Evolutionary conservation across 2,329 filamentous ascomycete genomes (phyloP).

Genomic region (Zymoseptoria brevis): DNA sequence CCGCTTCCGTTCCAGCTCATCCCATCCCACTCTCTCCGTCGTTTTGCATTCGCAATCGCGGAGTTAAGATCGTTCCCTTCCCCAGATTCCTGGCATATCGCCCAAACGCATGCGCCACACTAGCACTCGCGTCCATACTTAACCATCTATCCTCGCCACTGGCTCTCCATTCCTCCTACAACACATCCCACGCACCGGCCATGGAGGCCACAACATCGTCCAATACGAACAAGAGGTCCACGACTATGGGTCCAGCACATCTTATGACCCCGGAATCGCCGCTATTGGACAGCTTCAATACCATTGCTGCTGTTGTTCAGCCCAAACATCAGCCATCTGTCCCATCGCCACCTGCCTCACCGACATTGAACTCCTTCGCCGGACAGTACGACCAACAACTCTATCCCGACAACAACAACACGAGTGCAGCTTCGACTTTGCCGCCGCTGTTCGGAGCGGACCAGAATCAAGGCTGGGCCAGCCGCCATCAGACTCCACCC

Average conservation of each 20-base stretch:
- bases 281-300: slow-evolving; percentile 14
- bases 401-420: slow-evolving; percentile 11
- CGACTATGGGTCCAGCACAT: slow-evolving; percentile 7
- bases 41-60: background rate
- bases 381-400: slow-evolving; percentile 14
- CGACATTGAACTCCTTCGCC: slow-evolving; percentile 10
- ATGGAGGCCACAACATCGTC: slow-evolving; percentile 11
- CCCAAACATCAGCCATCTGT: slow-evolving; percentile 6
- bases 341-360: slow-evolving; percentile 18
- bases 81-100: background rate
- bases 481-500: slow-evolving; percentile 2
- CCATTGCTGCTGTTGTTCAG: background rate
- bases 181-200: slow-evolving; percentile 2
- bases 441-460: slow-evolving; percentile 3
- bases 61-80: background rate
- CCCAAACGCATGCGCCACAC: background rate
- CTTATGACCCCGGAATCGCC: slow-evolving; percentile 18
- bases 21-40: background rate
- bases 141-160: background rate
- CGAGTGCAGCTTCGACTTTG: background rate
- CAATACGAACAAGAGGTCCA: slow-evolving; percentile 7
- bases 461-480: background rate
- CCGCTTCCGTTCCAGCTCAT: background rate
- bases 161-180: background rate
- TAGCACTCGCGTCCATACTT: background rate